Evolutionary conservation across 441 rosid genomes (phyloP).

Genomic region (Pelargonium australe): DNA sequence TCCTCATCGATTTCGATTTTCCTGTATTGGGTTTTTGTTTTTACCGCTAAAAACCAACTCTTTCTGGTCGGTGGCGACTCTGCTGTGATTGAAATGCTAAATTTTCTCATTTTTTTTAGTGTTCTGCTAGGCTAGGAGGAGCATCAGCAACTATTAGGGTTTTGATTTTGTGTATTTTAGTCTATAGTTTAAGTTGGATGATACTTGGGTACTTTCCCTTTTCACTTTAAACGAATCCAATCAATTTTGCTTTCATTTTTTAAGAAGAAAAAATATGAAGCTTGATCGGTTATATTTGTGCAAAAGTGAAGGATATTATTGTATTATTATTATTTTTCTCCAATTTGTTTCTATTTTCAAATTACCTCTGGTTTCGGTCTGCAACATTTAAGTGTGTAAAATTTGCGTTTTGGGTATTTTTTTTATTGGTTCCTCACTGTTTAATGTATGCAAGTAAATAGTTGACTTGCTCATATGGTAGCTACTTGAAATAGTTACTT

Average conservation of each 20-base stretch:
- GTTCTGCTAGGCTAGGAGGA: neutral
- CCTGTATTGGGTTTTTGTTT: slow-evolving; percentile 1
- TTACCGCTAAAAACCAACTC: neutral
- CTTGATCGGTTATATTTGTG: neutral
- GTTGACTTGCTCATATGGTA: neutral
- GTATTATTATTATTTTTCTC: neutral
- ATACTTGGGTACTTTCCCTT: neutral
- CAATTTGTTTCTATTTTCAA: neutral
- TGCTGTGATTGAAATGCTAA: neutral
- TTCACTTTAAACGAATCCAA: neutral
- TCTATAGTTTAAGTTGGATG: neutral
- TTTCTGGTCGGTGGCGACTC: slow-evolving; percentile 4
- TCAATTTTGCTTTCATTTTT: neutral
- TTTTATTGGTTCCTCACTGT: too few species aligned
- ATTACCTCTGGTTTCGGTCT: neutral
- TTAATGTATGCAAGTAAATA: neutral
- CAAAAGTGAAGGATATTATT: neutral
- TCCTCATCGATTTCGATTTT: slow-evolving; percentile 4
- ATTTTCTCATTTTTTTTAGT: neutral
- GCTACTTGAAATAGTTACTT: too few species aligned
- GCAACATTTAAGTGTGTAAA: too few species aligned
- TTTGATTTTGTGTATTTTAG: neutral
- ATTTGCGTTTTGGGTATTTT: too few species aligned
- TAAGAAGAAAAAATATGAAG: neutral
- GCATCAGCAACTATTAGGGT: slow-evolving; percentile 2